phyloP scores from a whole-genome alignment of 2,329 filamentous ascomycete species.

The Cordyceps farinosa region DNA sequence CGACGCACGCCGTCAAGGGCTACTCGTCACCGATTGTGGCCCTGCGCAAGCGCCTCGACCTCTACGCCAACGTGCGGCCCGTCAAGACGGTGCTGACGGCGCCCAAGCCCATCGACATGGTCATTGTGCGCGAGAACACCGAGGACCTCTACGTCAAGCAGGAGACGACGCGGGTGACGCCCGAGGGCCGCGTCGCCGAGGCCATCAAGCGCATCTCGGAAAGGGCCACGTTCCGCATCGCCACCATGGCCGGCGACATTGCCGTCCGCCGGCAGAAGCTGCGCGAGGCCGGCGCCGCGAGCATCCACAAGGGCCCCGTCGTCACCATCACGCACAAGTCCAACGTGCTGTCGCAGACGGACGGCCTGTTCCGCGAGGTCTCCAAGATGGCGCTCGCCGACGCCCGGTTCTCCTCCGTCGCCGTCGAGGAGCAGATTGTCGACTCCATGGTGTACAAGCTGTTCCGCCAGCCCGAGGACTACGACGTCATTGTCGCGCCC shows the following conservation, averaged over 20 bases:
- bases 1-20: slow-evolving; percentile 82
- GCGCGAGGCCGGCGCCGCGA: slow-evolving; percentile 51
- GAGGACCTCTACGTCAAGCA: slow-evolving; percentile 98
- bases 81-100: slow-evolving; percentile 77
- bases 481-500: slow-evolving; percentile 96
- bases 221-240: slow-evolving; percentile 79
- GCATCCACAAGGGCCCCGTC: slow-evolving; percentile 61
- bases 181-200: slow-evolving; percentile 81
- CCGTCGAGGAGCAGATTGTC: slow-evolving; percentile 94
- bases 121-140: slow-evolving; percentile 98
- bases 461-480: slow-evolving; percentile 89
- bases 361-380: slow-evolving; percentile 87
- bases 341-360: slow-evolving; percentile 94
- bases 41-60: slow-evolving; percentile 87
- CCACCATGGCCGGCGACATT: slow-evolving; percentile 91
- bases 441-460: slow-evolving; percentile 99
- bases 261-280: slow-evolving; percentile 82
- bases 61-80: slow-evolving; percentile 96
- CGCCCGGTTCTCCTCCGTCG: slow-evolving; percentile 59
- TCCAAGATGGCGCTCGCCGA: slow-evolving; percentile 69
- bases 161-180: slow-evolving; percentile 75
- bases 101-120: slow-evolving; percentile 76
- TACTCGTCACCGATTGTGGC: slow-evolving; percentile 97
- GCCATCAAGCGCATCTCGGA: slow-evolving; percentile 96
- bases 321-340: slow-evolving; percentile 98